Conservation (phyloP, 2,329 filamentous ascomycete genomes). For the Fusarium globosum region DNA sequence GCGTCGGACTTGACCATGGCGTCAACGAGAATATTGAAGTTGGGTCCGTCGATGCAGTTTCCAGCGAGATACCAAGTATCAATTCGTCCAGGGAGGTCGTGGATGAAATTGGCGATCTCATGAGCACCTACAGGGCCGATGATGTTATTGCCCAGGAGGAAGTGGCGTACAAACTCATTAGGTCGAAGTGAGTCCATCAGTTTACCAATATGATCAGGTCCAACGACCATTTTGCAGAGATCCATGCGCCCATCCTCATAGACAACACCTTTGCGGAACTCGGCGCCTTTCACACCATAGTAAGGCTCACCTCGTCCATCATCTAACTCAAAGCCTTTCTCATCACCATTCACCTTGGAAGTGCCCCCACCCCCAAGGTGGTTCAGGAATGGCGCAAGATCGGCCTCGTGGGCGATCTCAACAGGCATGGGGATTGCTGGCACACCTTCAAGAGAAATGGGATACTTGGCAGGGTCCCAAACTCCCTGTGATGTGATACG, state of each 20-base stretch:
- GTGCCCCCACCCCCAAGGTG: constrained; percentile 49
- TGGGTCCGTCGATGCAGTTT: constrained; percentile 60
- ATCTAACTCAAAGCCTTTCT: constrained; percentile 47
- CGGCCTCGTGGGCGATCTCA: constrained; percentile 44
- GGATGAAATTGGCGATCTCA: constrained; percentile 58
- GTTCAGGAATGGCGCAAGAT: constrained; percentile 50
- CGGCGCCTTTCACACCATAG: constrained; percentile 50
- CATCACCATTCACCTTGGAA: constrained; percentile 37
- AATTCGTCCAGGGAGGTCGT: constrained; percentile 58
- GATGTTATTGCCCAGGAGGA: constrained; percentile 66
- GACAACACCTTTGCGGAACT: constrained; percentile 54
- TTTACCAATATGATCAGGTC: constrained; percentile 61
- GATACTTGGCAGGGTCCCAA: constrained; percentile 48
- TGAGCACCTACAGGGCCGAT: constrained; percentile 61
- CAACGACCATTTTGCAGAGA: constrained; percentile 66
- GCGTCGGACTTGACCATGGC: constrained; percentile 56
- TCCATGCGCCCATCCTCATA: constrained; percentile 65
- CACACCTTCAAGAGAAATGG: constrained; percentile 48
- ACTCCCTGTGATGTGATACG: constrained; percentile 50
- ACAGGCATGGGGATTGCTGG: constrained; percentile 52
- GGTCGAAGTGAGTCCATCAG: constrained; percentile 60
- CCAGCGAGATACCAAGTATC: constrained; percentile 67
- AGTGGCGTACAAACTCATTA: constrained; percentile 61
- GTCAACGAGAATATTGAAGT: constrained; percentile 57
- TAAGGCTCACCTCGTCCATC: constrained; percentile 52